phyloP scores from a whole-genome alignment of 192 early-diverging fungal genomes.

The Gorgonomyces haynaldii region DNA sequence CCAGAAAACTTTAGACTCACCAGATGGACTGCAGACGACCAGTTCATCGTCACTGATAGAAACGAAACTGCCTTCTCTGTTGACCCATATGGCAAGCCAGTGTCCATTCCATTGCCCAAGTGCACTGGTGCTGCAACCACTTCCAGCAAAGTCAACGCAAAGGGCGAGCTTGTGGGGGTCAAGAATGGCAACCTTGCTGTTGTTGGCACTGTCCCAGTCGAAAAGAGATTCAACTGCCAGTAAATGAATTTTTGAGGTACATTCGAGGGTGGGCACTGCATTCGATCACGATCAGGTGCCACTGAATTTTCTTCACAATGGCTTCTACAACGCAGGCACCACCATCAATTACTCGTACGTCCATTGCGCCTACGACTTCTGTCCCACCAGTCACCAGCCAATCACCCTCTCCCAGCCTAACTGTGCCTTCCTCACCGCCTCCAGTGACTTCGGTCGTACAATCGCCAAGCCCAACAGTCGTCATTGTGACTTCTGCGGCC shows the following conservation, averaged over 20 bases:
- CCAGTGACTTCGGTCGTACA: no score
- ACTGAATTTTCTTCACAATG: no score
- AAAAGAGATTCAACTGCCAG: background rate
- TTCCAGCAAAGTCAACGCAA: conserved; percentile 2
- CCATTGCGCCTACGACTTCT: no score
- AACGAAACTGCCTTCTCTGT: background rate
- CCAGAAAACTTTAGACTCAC: background rate
- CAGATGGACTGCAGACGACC: background rate
- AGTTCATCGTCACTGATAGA: background rate
- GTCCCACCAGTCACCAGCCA: no score
- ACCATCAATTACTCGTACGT: no score
- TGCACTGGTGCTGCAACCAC: background rate
- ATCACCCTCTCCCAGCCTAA: no score
- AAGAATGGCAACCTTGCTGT: background rate
- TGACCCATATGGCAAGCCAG: background rate
- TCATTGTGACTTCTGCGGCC: no score
- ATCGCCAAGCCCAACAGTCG: no score
- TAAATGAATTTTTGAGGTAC: background rate
- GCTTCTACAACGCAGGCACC: no score
- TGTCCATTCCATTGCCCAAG: background rate
- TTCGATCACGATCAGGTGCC: no score
- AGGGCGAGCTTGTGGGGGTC: background rate
- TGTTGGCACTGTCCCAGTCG: background rate
- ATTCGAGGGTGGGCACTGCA: no score
- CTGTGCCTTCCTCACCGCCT: no score